These are phyloP conservation scores for Copromyces sp. DNA, from an alignment of 495 filamentous ascomycete species.

Conservation along the genomic window DNA sequence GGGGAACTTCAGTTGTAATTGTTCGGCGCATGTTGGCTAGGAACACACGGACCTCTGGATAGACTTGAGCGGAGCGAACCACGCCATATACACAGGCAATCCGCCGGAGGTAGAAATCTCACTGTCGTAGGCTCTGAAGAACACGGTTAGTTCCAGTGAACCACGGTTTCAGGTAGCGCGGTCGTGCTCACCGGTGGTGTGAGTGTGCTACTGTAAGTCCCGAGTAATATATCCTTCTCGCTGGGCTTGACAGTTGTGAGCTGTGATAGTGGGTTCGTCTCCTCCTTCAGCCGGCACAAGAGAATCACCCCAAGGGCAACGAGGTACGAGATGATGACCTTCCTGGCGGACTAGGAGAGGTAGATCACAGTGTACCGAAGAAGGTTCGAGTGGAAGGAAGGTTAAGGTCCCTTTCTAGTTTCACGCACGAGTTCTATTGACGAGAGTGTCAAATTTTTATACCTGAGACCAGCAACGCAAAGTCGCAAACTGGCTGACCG, in stretches of 20 bases:
- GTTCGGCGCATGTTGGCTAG: neutral
- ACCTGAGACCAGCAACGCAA: neutral
- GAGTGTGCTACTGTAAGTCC: neutral
- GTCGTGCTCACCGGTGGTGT: neutral
- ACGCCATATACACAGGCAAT: neutral
- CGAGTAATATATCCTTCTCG: neutral
- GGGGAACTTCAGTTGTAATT: neutral
- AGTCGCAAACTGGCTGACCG: neutral
- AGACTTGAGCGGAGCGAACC: neutral
- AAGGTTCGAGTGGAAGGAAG: neutral
- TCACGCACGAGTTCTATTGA: too few relatives aligned
- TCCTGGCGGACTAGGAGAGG: neutral
- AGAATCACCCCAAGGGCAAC: neutral
- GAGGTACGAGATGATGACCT: neutral
- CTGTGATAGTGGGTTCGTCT: neutral
- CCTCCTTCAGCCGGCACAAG: neutral
- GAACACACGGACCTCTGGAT: neutral
- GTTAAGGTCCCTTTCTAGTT: neutral
- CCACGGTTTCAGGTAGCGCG: neutral
- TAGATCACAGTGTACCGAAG: neutral
- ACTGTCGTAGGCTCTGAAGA: neutral
- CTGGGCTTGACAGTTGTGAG: neutral
- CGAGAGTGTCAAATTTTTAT: too few relatives aligned
- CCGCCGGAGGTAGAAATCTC: neutral
- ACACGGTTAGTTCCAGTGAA: neutral